Evolutionary conservation across 78 protist species (phyloP).

Genomic region (Dictyostelium intermedium): DNA sequence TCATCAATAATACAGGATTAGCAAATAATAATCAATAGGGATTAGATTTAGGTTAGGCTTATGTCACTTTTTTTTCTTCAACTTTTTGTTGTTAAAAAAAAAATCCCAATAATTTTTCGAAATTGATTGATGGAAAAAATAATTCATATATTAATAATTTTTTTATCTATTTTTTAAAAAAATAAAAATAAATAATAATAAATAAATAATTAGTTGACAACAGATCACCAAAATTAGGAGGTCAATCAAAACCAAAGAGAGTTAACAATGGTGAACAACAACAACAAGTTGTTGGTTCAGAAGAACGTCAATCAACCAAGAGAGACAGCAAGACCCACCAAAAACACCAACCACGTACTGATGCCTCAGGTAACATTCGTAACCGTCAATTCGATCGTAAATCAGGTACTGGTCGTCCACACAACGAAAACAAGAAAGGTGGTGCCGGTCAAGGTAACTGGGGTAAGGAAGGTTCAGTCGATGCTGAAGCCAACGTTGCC

Average conservation of each 20-base stretch:
- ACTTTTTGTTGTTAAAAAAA: no score
- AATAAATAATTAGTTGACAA: neutral
- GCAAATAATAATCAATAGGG: neutral
- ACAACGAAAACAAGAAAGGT: constrained; percentile 45
- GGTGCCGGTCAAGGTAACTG: constrained; percentile 74
- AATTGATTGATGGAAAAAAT: no score
- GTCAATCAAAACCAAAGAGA: neutral
- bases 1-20: no score
- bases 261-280: neutral
- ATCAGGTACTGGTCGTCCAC: constrained; percentile 75
- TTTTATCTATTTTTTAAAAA: neutral
- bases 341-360: constrained; percentile 36
- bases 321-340: constrained; percentile 61
- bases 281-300: neutral
- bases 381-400: constrained; percentile 56
- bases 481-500: neutral
- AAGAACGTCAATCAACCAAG: constrained; percentile 1
- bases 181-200: no score
- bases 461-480: constrained; percentile 37
- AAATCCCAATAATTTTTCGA: no score
- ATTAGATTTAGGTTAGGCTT: no score
- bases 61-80: no score
- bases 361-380: constrained; percentile 49
- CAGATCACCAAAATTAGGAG: constrained; percentile 22
- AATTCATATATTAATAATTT: no score